Percentiles rank a stretch among this genome's conserved stretches.
Conservation (phyloP, 2,329 filamentous ascomycete genomes). For the Fusarium hostae region DNA sequence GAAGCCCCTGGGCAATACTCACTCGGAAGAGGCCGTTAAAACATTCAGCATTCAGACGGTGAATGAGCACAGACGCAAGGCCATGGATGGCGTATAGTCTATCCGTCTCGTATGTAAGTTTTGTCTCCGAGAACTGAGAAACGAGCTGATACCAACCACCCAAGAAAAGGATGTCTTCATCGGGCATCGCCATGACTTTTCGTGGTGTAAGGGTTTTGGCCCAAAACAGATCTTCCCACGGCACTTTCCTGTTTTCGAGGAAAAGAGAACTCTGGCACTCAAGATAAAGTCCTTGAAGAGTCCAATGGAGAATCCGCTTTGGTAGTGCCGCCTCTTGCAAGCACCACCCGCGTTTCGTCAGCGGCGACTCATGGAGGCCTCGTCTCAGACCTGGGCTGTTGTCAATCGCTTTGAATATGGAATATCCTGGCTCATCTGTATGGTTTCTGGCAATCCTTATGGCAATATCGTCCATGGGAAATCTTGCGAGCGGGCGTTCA, state of each 20-base stretch:
- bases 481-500: not conserved
- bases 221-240: no score
- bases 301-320: not conserved
- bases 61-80: rapidly evolving
- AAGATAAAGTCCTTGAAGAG: rapidly evolving
- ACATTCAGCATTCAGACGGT: not conserved
- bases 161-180: not conserved
- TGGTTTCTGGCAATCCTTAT: not conserved
- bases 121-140: rapidly evolving
- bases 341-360: not conserved
- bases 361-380: rapidly evolving
- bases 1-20: not conserved
- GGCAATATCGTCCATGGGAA: rapidly evolving
- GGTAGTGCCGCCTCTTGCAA: not conserved
- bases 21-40: not conserved
- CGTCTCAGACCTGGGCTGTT: no score
- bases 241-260: no score
- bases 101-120: not conserved
- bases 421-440: not conserved
- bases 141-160: not conserved
- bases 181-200: not conserved
- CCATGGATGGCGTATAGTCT: not conserved
- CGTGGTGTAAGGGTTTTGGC: no score
- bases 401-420: not conserved
- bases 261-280: not conserved